Percentiles rank a stretch among this genome's conserved stretches.
These are phyloP conservation scores for Sphagnum contortum DNA, from an alignment of 225 moss, liverwort and hornwort genomes.

Conservation along the genomic window DNA sequence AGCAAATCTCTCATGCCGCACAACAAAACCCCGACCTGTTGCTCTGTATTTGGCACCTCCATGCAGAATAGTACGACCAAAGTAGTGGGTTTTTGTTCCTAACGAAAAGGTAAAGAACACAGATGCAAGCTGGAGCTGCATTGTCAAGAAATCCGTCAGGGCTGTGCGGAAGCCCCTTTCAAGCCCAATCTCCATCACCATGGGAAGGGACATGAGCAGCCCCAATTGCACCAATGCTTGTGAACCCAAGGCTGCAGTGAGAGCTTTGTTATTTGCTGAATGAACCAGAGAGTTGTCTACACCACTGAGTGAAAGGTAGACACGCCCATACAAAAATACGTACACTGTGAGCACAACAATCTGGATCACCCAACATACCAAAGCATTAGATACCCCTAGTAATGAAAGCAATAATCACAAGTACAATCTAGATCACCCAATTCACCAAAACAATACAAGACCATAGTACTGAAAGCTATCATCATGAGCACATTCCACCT, in stretches of 20 bases:
- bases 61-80: conserved; percentile 88
- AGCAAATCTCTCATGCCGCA: conserved; percentile 78
- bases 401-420: no score
- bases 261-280: conserved; percentile 48
- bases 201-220: conserved; percentile 81
- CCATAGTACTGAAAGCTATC: no score
- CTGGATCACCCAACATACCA: no score
- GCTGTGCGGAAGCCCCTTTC: conserved; percentile 82
- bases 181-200: conserved; percentile 92
- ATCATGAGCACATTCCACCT: no score
- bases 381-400: no score
- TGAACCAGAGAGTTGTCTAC: conserved; percentile 59
- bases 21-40: conserved; percentile 92
- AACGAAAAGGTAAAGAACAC: conserved; percentile 95
- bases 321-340: conserved; percentile 88
- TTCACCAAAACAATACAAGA: no score
- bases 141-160: conserved; percentile 73
- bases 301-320: conserved; percentile 89
- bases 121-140: conserved; percentile 95
- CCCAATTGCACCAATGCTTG: conserved; percentile 96
- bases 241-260: conserved; percentile 80
- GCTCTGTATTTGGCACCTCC: conserved; percentile 95
- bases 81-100: conserved; percentile 91
- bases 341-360: conserved; percentile 87
- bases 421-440: no score